Conservation (phyloP, 345 rosid genomes). For the Durio zibethinus region DNA sequence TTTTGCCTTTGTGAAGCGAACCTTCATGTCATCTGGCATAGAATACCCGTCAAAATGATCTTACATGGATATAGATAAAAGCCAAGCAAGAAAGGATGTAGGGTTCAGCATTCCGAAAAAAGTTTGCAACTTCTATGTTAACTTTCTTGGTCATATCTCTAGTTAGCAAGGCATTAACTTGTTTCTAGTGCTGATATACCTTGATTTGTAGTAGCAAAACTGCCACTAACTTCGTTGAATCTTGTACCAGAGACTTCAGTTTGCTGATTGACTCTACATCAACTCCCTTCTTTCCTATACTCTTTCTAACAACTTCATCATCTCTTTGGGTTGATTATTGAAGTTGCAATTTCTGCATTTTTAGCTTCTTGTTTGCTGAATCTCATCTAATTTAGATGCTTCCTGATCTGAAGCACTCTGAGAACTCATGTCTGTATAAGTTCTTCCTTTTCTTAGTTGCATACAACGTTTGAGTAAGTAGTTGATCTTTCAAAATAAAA, state of each 20-base stretch:
- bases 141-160: neutral
- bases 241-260: too few species aligned
- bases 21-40: neutral
- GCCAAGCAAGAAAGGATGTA: neutral
- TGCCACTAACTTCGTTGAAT: neutral
- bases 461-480: too few species aligned
- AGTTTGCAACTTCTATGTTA: neutral
- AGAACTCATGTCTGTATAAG: too few species aligned
- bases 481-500: too few species aligned
- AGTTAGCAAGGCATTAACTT: neutral
- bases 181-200: neutral
- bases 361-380: neutral
- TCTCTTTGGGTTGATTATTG: neutral
- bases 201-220: too few species aligned
- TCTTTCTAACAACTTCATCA: too few species aligned
- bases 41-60: neutral
- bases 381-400: too few species aligned
- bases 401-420: too few species aligned
- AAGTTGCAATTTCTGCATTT: neutral
- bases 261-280: neutral
- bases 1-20: neutral
- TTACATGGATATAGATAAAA: neutral
- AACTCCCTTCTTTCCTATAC: neutral
- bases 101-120: neutral
- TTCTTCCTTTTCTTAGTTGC: too few species aligned